These are phyloP conservation scores for Boletellus emodensis DNA, from an alignment of 768 basidiomycete genomes.

Conservation along the genomic window DNA sequence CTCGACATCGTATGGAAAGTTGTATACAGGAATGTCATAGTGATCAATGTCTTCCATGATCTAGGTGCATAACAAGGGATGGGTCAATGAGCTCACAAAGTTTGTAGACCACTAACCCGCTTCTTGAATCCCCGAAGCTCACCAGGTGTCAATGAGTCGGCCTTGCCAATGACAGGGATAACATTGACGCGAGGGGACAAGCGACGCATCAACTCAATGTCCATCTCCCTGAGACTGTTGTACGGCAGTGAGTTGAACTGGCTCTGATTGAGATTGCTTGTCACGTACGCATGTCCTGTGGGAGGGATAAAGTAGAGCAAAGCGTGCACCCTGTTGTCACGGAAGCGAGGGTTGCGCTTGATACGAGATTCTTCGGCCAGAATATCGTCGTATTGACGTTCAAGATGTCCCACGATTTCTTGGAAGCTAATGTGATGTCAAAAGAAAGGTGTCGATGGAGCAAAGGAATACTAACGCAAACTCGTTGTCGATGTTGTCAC, in stretches of 20 bases:
- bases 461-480: slow-evolving; percentile 67
- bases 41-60: slow-evolving; percentile 99
- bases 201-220: slow-evolving; percentile 98
- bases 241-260: background rate
- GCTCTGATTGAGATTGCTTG: background rate
- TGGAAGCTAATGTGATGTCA: slow-evolving; percentile 62
- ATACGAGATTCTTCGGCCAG: slow-evolving; percentile 98
- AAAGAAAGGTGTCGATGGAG: slow-evolving; percentile 3
- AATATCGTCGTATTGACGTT: slow-evolving; percentile 98
- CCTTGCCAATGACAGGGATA: slow-evolving; percentile 96
- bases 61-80: slow-evolving; percentile 38
- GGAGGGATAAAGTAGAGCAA: slow-evolving; percentile 98
- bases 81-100: background rate
- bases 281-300: slow-evolving; percentile 89
- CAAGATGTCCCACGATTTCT: slow-evolving; percentile 94
- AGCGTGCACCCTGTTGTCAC: slow-evolving; percentile 96
- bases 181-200: slow-evolving; percentile 98
- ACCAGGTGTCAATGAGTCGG: slow-evolving; percentile 89
- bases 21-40: slow-evolving; percentile 97
- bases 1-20: slow-evolving; percentile 99
- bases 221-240: slow-evolving; percentile 89
- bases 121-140: slow-evolving; percentile 97
- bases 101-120: slow-evolving; percentile 46
- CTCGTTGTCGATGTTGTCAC: slow-evolving; percentile 98
- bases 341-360: slow-evolving; percentile 98